Conservation (phyloP, 106 monocot genomes). For the Ottelia alismoides region DNA sequence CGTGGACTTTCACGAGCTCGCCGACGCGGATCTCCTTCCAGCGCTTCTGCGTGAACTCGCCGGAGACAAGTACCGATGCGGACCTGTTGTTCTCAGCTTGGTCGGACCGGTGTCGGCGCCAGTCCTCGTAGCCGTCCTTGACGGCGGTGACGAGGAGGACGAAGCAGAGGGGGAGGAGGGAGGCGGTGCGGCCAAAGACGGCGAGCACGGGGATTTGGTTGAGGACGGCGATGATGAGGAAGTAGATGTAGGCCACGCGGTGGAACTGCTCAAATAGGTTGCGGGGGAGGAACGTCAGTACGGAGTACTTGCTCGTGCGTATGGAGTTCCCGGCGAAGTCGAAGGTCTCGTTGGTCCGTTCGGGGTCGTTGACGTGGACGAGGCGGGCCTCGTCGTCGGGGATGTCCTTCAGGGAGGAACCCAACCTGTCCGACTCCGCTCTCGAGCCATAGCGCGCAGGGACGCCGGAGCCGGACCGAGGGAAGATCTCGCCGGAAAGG, state of each 20-base stretch:
- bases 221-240: constrained; percentile 79
- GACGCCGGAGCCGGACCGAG: background rate
- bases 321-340: constrained; percentile 62
- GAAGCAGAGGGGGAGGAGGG: constrained; percentile 75
- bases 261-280: constrained; percentile 99
- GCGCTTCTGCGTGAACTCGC: constrained; percentile 31
- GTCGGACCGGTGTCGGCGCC: constrained; percentile 78
- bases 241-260: constrained; percentile 91
- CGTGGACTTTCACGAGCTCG: constrained; percentile 35
- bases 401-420: constrained; percentile 42
- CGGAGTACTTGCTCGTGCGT: constrained; percentile 79
- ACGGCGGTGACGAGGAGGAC: constrained; percentile 81
- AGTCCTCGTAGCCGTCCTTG: constrained; percentile 91
- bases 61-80: constrained; percentile 18
- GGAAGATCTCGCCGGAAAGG: too few relatives aligned
- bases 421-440: constrained; percentile 25
- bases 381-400: constrained; percentile 72
- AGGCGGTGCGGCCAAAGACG: constrained; percentile 72
- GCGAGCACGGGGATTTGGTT: constrained; percentile 94
- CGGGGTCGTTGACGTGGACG: constrained; percentile 42
- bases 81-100: constrained; percentile 62
- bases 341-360: constrained; percentile 22
- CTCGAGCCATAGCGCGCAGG: constrained; percentile 26
- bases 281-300: constrained; percentile 78
- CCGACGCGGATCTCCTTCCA: constrained; percentile 73